Base-by-base conservation (phyloP, 225 moss, liverwort and hornwort genomes). In the Pseudoscleropodium purum region DNA sequence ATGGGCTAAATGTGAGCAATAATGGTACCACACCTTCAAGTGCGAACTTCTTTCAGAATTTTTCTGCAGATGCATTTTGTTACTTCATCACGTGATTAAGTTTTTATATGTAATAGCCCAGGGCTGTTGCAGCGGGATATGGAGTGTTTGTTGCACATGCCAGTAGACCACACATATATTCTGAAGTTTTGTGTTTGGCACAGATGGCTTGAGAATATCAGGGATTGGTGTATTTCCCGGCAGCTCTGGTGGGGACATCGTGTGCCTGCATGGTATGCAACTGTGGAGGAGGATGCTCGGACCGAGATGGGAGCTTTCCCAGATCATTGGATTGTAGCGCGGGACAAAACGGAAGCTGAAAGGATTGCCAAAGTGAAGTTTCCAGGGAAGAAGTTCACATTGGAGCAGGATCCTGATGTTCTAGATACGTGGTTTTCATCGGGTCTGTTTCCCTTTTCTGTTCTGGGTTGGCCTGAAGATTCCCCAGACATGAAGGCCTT, bases 221-320 rank as follows among this genome's bases (percentile, higher is more conserved):
- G 95, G 76, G 95, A 96, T 90, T 97, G 96, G 97, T 99, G 98
- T 84, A 96, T 99, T 79, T 99, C 97, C 79, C 94, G 98, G 91
- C 98, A 99, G 91, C 96, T 99, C 64, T 99, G 98, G 98, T 99
- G 98, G 97, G 97, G 98, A 81, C 98, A 99, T 91, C 97, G 96
- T 84, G 92, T 99, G n/a, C 96, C 97, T 75, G 98, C 98, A 67
- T 99, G 96, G 96, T 99, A 99, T 91, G 96, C 90, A 47, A 92
- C 94, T 66, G 87, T 96, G 8, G 95, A 97, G 88, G 94, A 94
- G 63, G 97, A 98, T 87, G 89, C 90, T 76, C 92, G 91, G 86
- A 96, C 76, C 45, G 96, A 97, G 88, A 93, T 97, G 84, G 98
- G 96, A 79, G 94, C 95, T 56, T 97, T 94, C 57, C 85, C 89